Conservation (phyloP, 202 grass and related monocot species). For the Zizania palustris region DNA sequence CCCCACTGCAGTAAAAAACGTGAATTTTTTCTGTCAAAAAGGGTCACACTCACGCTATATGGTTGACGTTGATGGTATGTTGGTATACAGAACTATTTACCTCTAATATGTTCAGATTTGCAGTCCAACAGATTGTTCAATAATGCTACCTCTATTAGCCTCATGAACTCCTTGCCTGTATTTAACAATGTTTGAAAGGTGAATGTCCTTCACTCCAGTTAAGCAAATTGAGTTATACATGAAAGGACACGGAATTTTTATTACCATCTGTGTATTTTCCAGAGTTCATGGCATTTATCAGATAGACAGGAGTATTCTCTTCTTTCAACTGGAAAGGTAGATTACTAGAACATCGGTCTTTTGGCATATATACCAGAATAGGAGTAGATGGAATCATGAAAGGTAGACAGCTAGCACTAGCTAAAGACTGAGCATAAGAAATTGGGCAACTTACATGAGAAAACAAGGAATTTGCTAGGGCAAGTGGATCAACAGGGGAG, state of each 20-base stretch:
- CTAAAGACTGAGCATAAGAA: slow-evolving; percentile 25
- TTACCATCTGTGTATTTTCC: slow-evolving; percentile 65
- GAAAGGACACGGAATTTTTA: slow-evolving; percentile 15
- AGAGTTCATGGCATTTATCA: slow-evolving; percentile 74
- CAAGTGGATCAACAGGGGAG: slow-evolving; percentile 59
- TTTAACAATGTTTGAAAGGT: slow-evolving; percentile 22
- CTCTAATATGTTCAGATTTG: slow-evolving; percentile 52
- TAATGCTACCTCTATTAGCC: slow-evolving; percentile 51
- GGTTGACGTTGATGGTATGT: slow-evolving; percentile 14
- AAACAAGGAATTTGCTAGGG: slow-evolving; percentile 69
- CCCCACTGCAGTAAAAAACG: slow-evolving; percentile 52
- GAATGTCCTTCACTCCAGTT: slow-evolving; percentile 12
- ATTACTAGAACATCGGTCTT: slow-evolving; percentile 35
- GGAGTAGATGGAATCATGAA: neutral
- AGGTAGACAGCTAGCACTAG: neutral
- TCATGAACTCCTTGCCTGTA: slow-evolving; percentile 58
- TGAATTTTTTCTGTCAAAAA: neutral
- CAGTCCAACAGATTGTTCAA: slow-evolving; percentile 40
- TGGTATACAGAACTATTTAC: slow-evolving; percentile 49
- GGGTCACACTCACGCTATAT: neutral
- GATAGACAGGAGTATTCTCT: slow-evolving; percentile 59
- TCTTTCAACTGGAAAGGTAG: slow-evolving; percentile 69
- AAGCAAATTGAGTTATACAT: slow-evolving; percentile 14
- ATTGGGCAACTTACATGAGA: slow-evolving; percentile 49
- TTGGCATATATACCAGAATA: slow-evolving; percentile 7